Base-by-base conservation (phyloP, 495 filamentous ascomycete genomes). In the Daldinia caldariorum region DNA sequence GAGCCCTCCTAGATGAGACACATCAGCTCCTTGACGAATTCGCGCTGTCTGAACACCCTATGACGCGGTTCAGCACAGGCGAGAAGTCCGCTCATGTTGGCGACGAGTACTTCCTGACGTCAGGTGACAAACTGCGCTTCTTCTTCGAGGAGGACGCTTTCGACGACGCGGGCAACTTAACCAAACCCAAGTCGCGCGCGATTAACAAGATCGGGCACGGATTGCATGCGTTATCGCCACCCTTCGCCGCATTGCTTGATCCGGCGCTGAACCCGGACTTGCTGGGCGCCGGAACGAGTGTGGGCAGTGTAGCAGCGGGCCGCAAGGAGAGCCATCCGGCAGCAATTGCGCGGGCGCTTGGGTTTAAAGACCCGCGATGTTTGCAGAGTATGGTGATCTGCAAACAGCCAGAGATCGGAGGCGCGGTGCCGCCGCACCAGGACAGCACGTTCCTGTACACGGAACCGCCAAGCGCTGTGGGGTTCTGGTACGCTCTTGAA, bases 151-250 rank as follows among this genome's bases (percentile, higher is more conserved):
- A 94, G 75, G 90, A 90, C 79, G 90, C 90, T 61, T 91, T 92
- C 73, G 84, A 89, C 75, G 61, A 82, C 2, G 70, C 35, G 31
- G 89, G 88, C 20, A 72, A 71, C 6, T 85, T 98, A 0, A 78
- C 81, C 4, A 91, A 93, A 66, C 93, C 95, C 18, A 96, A 94
- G 76, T 79, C 89, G 41, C 85, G 82, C 41, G 91, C 95, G 58
- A 90, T 99, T 74, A 99, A 99, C 84, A 99, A 99, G 79, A 97
- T 99, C 74, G 95, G 95, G 0, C 95, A 99, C 76, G 91, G 89
- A 51, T 84, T 99, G 34, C 95, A 99, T 80, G 82, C 76, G 0
- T 83, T 94, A 0, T 93, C 89, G 1, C 83, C 89, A 5, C 86
- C 89, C 0, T 98, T 97, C 79, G 82, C 84, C 7, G 69, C 82